Evolutionary conservation across 1,139 yeast species (phyloP), one percentile per base, ranked within the genome.

Genomic region (Taphrina confusa): DNA sequence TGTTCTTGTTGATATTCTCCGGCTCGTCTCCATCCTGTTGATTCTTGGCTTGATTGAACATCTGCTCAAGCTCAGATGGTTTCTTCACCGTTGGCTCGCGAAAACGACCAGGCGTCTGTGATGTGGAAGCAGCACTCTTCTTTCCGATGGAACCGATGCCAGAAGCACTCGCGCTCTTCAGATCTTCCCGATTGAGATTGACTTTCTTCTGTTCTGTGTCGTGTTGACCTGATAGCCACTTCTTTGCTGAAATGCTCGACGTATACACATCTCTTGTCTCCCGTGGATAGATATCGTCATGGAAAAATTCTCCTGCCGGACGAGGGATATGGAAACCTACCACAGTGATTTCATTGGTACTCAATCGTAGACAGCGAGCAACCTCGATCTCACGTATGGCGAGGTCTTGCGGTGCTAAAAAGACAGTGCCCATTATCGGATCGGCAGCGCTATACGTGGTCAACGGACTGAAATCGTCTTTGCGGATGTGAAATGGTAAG

Each of bases 391-490:
- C 94, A 65, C 82, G 82, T 36, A 89, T 82, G 67, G 84, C 84
- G 18, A 91, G 91, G 5, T 82, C 77, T 65, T 87, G 79, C 72
- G 90, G 90, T 58, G 98, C 97, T 22, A 92, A 81, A 49, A 85
- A 81, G 0, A 96, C 95, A 71, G 91, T 84, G 1, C 99, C 99
- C 73, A 98, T 85, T 77, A 92, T 98, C 1, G 98, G 95, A 54
- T 89, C 95, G 4, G 83, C 81, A 1, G 97, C 89, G 62, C 85
- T 84, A 72, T 80, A 92, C 72, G 91, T 96, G 4, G 96, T 87
- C 64, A 92, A 76, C 66, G 87, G 90, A 73, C 78, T 83, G 64
- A 92, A 78, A 67, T 82, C 85, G 69, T 92, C 97, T 67, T 86
- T 83, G 74, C 92, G 97, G 70, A 78, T 90, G 55, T 67, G 68